Evolutionary conservation across 169 alveolate genomes (phyloP).

Genomic region (Plasmodium sp.): DNA sequence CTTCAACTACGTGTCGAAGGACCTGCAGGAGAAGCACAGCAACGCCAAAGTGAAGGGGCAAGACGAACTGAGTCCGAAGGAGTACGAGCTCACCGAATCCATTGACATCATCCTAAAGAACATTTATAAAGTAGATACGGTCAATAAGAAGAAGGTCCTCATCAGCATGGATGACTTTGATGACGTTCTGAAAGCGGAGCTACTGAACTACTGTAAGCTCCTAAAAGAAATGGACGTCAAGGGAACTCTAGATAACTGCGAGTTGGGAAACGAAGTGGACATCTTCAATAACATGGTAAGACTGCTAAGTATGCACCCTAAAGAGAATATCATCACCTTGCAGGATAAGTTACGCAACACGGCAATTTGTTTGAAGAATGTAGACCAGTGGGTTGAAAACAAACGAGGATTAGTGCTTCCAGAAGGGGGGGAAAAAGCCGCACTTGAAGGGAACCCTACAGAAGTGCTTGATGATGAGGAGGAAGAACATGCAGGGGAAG

Average conservation of each 20-base stretch:
- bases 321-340: neutral
- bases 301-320: neutral
- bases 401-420: slow-evolving; percentile 42
- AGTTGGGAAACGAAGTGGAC: slow-evolving; percentile 15
- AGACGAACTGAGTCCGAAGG: slow-evolving; percentile 9
- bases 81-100: slow-evolving; percentile 5
- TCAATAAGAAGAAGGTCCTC: neutral
- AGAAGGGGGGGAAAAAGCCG: neutral
- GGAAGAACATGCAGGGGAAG: neutral
- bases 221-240: slow-evolving; percentile 6
- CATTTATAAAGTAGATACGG: neutral
- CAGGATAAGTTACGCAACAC: slow-evolving; percentile 16
- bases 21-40: neutral
- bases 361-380: slow-evolving; percentile 37
- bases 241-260: neutral
- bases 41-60: slow-evolving; percentile 5
- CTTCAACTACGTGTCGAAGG: slow-evolving; percentile 7
- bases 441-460: neutral
- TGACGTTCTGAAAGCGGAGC: neutral
- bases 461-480: neutral
- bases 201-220: slow-evolving; percentile 26
- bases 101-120: neutral
- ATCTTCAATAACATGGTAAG: slow-evolving; percentile 10
- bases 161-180: neutral
- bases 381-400: slow-evolving; percentile 9